phyloP scores from a whole-genome alignment of 1,139 yeast genomes.

The Zhuliangozyma parablackwelliae region DNA sequence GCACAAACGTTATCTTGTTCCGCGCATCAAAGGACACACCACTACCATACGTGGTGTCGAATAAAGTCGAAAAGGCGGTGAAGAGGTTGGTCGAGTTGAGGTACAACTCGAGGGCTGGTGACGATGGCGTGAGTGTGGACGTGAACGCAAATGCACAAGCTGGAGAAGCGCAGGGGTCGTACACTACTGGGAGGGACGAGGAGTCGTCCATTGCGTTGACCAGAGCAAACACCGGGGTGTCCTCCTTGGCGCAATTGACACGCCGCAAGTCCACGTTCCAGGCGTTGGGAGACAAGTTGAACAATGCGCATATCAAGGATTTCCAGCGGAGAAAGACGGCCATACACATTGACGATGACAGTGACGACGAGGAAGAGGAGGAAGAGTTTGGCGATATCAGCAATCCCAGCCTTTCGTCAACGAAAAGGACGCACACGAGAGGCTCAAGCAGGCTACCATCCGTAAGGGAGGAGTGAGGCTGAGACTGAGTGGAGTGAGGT shows the following conservation, averaged over 20 bases:
- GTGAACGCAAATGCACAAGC: background rate
- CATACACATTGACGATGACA: conserved; percentile 30
- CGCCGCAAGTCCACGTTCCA: conserved; percentile 30
- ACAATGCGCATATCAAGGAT: conserved; percentile 82
- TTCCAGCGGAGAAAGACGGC: conserved; percentile 63
- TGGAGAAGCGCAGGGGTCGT: background rate
- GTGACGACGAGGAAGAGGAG: conserved; percentile 36
- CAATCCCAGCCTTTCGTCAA: conserved; percentile 2
- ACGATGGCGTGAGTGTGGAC: background rate
- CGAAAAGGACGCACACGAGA: conserved; percentile 1
- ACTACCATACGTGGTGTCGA: conserved; percentile 63
- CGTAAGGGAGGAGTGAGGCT: conserved; percentile 5
- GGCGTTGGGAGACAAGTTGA: conserved; percentile 57
- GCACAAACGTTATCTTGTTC: conserved; percentile 77
- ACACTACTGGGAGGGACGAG: conserved; percentile 5
- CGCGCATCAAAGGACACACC: conserved; percentile 86
- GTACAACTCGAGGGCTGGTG: conserved; percentile 13
- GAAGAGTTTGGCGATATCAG: conserved; percentile 9
- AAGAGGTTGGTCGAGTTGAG: conserved; percentile 35
- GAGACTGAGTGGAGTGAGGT: too few relatives aligned
- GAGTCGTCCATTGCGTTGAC: conserved; percentile 8
- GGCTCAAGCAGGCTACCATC: conserved; percentile 3
- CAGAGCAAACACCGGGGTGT: conserved; percentile 3
- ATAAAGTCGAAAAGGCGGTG: conserved; percentile 36
- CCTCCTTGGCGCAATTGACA: conserved; percentile 1